Evolutionary conservation across 2,329 filamentous ascomycete genomes (phyloP).

Genomic region (Cryphonectria japonica): DNA sequence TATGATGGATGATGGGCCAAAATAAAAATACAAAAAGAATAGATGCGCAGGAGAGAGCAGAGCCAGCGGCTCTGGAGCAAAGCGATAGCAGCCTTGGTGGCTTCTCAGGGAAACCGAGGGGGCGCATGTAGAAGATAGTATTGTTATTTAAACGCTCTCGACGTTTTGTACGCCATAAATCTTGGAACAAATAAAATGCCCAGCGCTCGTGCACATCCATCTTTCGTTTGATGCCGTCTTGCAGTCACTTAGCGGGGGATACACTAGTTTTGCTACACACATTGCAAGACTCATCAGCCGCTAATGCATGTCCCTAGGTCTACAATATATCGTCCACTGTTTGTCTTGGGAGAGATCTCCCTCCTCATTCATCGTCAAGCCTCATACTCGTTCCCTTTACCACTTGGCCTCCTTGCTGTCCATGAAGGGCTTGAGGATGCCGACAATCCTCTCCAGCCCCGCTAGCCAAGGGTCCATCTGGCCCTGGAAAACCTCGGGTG

Average conservation of each 20-base stretch:
- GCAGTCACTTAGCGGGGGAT: not conserved
- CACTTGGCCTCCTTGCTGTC: conserved; percentile 61
- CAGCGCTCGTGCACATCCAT: conserved; percentile 5
- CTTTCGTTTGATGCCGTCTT: not conserved
- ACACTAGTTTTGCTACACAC: not conserved
- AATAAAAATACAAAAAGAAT: too few species aligned
- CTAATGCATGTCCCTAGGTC: not conserved
- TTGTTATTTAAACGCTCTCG: not conserved
- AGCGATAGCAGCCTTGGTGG: too few species aligned
- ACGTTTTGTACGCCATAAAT: conserved; percentile 7
- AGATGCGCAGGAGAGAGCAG: not conserved
- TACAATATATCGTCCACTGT: not conserved
- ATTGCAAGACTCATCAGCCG: not conserved
- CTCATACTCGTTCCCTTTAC: conserved; percentile 39
- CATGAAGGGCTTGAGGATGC: conserved; percentile 69
- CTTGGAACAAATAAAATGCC: conserved; percentile 2
- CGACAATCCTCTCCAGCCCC: conserved; percentile 77
- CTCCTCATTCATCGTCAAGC: conserved; percentile 22
- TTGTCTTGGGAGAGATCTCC: too few species aligned
- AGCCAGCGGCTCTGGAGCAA: not conserved
- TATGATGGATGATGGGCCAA: conserved; percentile 22
- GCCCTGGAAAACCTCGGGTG: conserved; percentile 59
- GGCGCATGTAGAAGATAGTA: too few species aligned
- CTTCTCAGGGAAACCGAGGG: not conserved
- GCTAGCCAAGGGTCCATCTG: conserved; percentile 73